Percentiles rank a stretch among this genome's conserved stretches.
Conservation (phyloP, 805 yeast genomes). For the Wickerhamomyces strasburgensis region DNA sequence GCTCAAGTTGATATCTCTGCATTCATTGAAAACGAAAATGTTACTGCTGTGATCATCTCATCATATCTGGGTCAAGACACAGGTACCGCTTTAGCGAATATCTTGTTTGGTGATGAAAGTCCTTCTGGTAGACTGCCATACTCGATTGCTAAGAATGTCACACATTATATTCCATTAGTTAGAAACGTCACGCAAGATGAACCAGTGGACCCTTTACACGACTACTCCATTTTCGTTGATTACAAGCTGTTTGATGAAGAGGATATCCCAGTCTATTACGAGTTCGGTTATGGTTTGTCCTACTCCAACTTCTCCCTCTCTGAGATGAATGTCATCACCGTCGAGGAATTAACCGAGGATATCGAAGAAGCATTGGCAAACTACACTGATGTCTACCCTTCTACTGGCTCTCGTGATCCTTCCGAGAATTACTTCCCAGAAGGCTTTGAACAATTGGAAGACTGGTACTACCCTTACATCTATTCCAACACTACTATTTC, state of each 20-base stretch:
- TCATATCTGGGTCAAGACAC: constrained; percentile 53
- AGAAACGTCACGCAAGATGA: constrained; percentile 32
- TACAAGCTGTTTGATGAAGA: constrained; percentile 55
- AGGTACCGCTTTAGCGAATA: constrained; percentile 54
- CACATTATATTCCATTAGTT: constrained; percentile 43
- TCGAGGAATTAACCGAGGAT: constrained; percentile 39
- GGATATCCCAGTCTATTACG: constrained; percentile 51
- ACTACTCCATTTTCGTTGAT: constrained; percentile 38
- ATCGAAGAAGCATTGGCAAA: constrained; percentile 43
- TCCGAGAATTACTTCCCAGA: constrained; percentile 50
- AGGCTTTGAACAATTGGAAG: constrained; percentile 48
- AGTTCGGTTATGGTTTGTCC: constrained; percentile 59
- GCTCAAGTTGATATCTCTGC: constrained; percentile 57
- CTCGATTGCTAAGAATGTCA: constrained; percentile 50
- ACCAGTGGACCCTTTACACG: constrained; percentile 35
- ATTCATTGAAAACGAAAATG: constrained; percentile 51
- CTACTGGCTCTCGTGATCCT: constrained; percentile 48
- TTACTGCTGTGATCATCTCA: constrained; percentile 51
- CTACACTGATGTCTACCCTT: constrained; percentile 38
- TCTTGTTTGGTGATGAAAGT: constrained; percentile 54
- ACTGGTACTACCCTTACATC: constrained; percentile 52
- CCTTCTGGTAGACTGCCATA: constrained; percentile 64
- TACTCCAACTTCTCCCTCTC: constrained; percentile 38
- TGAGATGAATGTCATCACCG: constrained; percentile 36
- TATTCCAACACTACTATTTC: constrained; percentile 28